Percentiles rank a stretch among this genome's conserved stretches.
Evolutionary conservation across 2,329 filamentous ascomycete genomes (phyloP).

Genomic region (Hymenoscyphus infarciens): DNA sequence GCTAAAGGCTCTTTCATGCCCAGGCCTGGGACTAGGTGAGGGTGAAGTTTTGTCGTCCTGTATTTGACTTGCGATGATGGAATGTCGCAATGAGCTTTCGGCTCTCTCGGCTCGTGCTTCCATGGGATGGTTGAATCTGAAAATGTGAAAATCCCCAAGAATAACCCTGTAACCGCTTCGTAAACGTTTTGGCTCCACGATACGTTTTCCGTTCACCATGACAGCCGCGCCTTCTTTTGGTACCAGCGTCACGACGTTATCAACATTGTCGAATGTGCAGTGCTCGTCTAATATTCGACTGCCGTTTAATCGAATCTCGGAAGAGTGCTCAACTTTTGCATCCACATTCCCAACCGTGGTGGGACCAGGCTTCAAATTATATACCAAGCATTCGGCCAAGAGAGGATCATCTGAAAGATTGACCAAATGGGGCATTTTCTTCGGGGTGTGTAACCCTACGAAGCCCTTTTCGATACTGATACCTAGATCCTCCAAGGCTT

Average conservation of each 20-base stretch:
- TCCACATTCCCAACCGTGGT: constrained; percentile 95
- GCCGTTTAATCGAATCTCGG: constrained; percentile 90
- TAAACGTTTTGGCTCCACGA: constrained; percentile 79
- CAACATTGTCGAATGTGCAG: constrained; percentile 88
- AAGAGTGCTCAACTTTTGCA: constrained; percentile 67
- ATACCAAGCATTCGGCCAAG: constrained; percentile 91
- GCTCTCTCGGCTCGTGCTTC: constrained; percentile 91
- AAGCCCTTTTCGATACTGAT: constrained; percentile 99
- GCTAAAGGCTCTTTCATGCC: constrained; percentile 79
- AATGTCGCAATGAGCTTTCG: constrained; percentile 85
- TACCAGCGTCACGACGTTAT: constrained; percentile 88
- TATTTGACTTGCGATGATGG: constrained; percentile 61
- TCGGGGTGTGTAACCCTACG: constrained; percentile 89
- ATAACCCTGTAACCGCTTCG: constrained; percentile 94
- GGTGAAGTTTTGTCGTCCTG: constrained; percentile 58
- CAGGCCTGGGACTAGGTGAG: constrained; percentile 55
- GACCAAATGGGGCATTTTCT: constrained; percentile 99
- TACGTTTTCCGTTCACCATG: constrained; percentile 94
- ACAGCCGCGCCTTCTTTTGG: constrained; percentile 90
- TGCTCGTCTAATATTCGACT: constrained; percentile 90
- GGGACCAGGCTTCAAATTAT: constrained; percentile 93
- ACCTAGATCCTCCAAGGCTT: constrained; percentile 90
- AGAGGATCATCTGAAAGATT: constrained; percentile 94
- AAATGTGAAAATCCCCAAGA: constrained; percentile 96
- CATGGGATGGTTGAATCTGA: constrained; percentile 96